These are phyloP conservation scores for Leccinum broughii DNA, from an alignment of 768 basidiomycete genomes.

Conservation along the genomic window DNA sequence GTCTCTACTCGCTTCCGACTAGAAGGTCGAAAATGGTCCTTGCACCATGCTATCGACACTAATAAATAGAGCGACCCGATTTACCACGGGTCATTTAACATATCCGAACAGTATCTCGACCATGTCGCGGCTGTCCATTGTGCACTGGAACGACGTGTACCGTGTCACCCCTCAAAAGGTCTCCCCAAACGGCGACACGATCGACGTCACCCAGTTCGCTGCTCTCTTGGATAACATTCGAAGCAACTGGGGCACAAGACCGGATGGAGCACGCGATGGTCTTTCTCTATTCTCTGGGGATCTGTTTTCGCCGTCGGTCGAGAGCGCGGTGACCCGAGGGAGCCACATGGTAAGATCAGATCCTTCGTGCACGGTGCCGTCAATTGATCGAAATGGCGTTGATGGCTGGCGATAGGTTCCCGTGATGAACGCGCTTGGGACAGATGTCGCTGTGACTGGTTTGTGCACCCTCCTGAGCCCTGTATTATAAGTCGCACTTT, in stretches of 20 bases:
- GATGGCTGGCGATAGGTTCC: conserved; percentile 58
- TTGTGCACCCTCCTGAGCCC: conserved; percentile 25
- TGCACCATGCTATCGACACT: background rate
- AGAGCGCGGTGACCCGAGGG: conserved; percentile 85
- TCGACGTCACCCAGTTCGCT: conserved; percentile 87
- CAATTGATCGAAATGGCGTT: background rate
- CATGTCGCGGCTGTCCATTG: conserved; percentile 45
- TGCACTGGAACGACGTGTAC: conserved; percentile 86
- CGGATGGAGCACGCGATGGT: conserved; percentile 62
- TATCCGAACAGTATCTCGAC: background rate
- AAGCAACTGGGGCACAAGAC: conserved; percentile 49
- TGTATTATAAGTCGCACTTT: background rate
- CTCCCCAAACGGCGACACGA: conserved; percentile 53
- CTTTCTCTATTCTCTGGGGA: conserved; percentile 88
- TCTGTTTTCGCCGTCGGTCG: conserved; percentile 82
- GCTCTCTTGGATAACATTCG: conserved; percentile 65
- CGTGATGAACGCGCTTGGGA: conserved; percentile 76
- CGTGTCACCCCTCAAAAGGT: conserved; percentile 77
- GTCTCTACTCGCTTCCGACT: background rate
- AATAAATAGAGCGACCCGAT: conserved; percentile 4
- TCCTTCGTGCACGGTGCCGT: background rate
- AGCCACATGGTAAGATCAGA: conserved; percentile 74
- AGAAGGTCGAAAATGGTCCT: background rate
- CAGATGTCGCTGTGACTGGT: conserved; percentile 83
- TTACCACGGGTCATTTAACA: background rate